Evolutionary conservation across 176 grass and related monocot species (phyloP).

Genomic region (Tillandsia fasciculata): DNA sequence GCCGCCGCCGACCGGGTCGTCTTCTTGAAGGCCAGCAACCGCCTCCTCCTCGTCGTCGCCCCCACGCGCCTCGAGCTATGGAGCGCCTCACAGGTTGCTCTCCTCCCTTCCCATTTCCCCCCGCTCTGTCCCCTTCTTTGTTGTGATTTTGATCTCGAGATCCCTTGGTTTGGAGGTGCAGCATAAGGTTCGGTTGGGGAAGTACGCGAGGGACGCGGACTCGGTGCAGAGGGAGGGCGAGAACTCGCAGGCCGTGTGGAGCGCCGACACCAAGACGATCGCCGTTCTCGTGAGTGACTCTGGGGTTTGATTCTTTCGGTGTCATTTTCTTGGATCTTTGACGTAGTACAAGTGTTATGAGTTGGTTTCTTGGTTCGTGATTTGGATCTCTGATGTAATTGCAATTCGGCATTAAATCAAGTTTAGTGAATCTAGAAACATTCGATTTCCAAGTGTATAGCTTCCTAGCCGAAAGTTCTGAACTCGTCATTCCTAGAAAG

Average conservation of each 20-base stretch:
- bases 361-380: too few relatives aligned
- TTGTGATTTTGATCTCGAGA: constrained; percentile 4
- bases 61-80: constrained; percentile 89
- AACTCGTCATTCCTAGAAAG: too few relatives aligned
- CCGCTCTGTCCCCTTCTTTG: not conserved
- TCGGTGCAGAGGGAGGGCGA: constrained; percentile 51
- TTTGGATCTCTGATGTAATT: too few relatives aligned
- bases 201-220: constrained; percentile 46
- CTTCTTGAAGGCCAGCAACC: constrained; percentile 66
- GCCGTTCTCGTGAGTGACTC: constrained; percentile 59
- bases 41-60: constrained; percentile 67
- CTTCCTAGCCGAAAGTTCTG: too few relatives aligned
- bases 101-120: not conserved
- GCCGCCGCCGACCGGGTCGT: constrained; percentile 49
- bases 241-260: constrained; percentile 85
- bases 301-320: not conserved
- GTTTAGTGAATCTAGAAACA: too few relatives aligned
- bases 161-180: constrained; percentile 15
- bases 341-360: not conserved
- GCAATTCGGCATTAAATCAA: too few relatives aligned
- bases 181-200: constrained; percentile 70
- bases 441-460: too few relatives aligned
- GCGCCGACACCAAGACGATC: constrained; percentile 71
- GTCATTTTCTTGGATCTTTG: not conserved
- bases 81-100: constrained; percentile 48